These are phyloP conservation scores for Penicillium robsamsonii DNA, from an alignment of 495 filamentous ascomycete species.

Conservation along the genomic window DNA sequence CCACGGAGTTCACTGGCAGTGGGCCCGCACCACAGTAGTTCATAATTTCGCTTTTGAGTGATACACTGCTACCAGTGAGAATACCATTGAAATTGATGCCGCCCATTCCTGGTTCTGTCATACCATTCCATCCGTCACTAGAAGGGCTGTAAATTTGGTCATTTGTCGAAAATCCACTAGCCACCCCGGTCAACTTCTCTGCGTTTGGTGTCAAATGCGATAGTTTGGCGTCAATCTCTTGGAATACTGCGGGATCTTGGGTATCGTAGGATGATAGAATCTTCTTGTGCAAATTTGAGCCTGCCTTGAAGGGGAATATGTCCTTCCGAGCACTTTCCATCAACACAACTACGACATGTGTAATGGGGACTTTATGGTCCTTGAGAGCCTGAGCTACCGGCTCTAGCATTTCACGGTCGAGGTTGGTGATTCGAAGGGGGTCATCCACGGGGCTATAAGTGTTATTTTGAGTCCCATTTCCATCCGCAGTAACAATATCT, in stretches of 20 bases:
- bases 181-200: slow-evolving; percentile 38
- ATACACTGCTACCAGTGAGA: slow-evolving; percentile 37
- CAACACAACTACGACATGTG: slow-evolving; percentile 38
- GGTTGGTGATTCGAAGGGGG: slow-evolving; percentile 40
- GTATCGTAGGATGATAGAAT: slow-evolving; percentile 30
- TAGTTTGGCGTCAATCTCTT: slow-evolving; percentile 22
- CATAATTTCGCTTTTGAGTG: slow-evolving; percentile 38
- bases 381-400: slow-evolving; percentile 28
- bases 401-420: slow-evolving; percentile 33
- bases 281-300: slow-evolving; percentile 30
- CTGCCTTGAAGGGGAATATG: slow-evolving; percentile 39
- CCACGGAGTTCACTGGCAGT: slow-evolving; percentile 40
- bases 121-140: slow-evolving; percentile 10
- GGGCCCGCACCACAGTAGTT: slow-evolving; percentile 43
- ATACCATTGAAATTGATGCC: slow-evolving; percentile 38
- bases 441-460: slow-evolving; percentile 35
- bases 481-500: not conserved
- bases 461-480: not conserved
- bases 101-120: slow-evolving; percentile 21
- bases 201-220: slow-evolving; percentile 33
- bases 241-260: slow-evolving; percentile 1
- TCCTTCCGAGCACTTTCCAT: slow-evolving; percentile 46
- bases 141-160: slow-evolving; percentile 3
- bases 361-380: slow-evolving; percentile 25
- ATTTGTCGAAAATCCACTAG: slow-evolving; percentile 24